These are phyloP conservation scores for Arxiozyma telluris DNA, from an alignment of 1,139 yeast genomes.

Conservation along the genomic window DNA sequence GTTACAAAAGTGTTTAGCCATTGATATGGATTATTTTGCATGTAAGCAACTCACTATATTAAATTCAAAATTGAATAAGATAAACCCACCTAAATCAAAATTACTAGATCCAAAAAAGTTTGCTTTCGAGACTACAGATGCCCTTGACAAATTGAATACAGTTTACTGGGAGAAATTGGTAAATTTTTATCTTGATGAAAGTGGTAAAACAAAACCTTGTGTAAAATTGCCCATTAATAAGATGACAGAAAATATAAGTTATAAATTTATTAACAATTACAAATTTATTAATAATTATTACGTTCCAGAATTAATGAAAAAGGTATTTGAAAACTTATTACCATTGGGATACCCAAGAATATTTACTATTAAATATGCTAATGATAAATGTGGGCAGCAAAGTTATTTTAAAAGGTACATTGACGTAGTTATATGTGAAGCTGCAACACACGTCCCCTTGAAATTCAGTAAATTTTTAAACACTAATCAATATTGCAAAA, in stretches of 20 bases:
- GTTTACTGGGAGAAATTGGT: constrained; percentile 18
- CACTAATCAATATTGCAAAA: constrained; percentile 16
- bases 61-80: constrained; percentile 19
- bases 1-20: constrained; percentile 23
- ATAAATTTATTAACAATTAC: constrained; percentile 14
- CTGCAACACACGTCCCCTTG: constrained; percentile 11
- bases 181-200: constrained; percentile 15
- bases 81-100: constrained; percentile 20
- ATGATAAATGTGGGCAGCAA: neutral
- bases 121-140: constrained; percentile 3
- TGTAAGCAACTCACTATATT: constrained; percentile 23
- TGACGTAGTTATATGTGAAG: constrained; percentile 21
- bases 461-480: constrained; percentile 4
- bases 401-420: constrained; percentile 11
- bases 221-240: constrained; percentile 2
- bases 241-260: neutral
- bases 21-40: constrained; percentile 28
- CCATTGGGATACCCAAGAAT: constrained; percentile 1
- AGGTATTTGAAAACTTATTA: constrained; percentile 5
- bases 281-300: constrained; percentile 8
- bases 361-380: neutral
- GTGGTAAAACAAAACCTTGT: constrained; percentile 6
- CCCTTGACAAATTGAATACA: constrained; percentile 1
- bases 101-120: constrained; percentile 22
- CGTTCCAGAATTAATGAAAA: constrained; percentile 6